Base-by-base conservation (phyloP, 352 stramenopile genomes). In the Globisporangium apiculatum region DNA sequence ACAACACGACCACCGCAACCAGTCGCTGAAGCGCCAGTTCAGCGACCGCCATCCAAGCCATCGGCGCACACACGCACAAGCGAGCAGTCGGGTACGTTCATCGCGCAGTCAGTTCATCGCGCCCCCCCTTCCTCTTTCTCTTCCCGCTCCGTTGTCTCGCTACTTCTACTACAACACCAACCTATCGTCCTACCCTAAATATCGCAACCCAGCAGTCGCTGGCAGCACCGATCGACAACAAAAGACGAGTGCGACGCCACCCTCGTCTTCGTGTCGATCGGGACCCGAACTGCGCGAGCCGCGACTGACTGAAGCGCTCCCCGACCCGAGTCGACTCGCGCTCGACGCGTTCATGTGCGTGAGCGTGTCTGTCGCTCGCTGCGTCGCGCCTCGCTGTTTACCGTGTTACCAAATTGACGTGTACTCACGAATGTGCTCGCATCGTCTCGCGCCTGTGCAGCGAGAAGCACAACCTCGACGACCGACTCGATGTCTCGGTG, bases 401-500 rank as follows among this genome's bases (percentile, higher is more conserved):
- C 24, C 24, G 24, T 31, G 24, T 31, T 31, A 31, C 24, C 24
- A 31, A 31, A 31, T 31, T 31, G 24, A 31, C 24, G 24, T 31
- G 24, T 38, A 7, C 48, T 11, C 15, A 55, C 37, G 10, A 10
- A 36, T 43, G 5, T 11, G 14, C 31, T 37, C 51, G 9, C 38
- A 48, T 49, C 4, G 24, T 14, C 37, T 31, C 7, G 31, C 31
- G 17, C 43, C 37, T 9, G 18, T 31, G 51, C 49, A 86, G 74
- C 12, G 48, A 77, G 14, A 75, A 74, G 43, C 70, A 84, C 48
- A 55, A 72, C 38, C 55, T 85, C 57, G 72, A 83, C 11, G 62
- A 78, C 53, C 73, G 70, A 35, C 58, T 87, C 18, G 71, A 83
- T 49, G 18, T 75, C 11, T 58, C 67, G n/a, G 66, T 86, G 38